phyloP scores from a whole-genome alignment of 331 rosid genomes.

The Rosa hybrid region DNA sequence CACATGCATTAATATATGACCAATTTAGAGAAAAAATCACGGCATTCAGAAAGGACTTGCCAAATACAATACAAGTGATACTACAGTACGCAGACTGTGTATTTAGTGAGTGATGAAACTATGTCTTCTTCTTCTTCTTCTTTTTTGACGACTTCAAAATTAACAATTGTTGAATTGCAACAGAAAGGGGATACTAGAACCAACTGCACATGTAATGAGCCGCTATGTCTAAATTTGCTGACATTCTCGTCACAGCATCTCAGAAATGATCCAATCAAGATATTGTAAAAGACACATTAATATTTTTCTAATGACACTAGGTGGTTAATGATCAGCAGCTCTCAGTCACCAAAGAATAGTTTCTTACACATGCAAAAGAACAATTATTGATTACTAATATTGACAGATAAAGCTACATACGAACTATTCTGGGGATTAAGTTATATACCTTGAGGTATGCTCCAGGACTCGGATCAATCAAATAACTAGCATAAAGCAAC shows the following conservation, averaged over 20 bases:
- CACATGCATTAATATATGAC: too few relatives aligned
- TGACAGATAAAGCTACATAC: too few relatives aligned
- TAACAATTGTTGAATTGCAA: neutral
- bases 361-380: neutral
- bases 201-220: neutral
- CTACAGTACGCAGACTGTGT: too few relatives aligned
- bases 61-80: too few relatives aligned
- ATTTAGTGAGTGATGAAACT: too few relatives aligned
- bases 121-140: too few relatives aligned
- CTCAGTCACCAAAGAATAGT: neutral
- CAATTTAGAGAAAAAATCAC: too few relatives aligned
- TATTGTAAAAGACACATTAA: neutral
- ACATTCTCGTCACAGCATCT: neutral
- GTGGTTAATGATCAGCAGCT: neutral
- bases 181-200: neutral
- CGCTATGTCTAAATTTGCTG: neutral
- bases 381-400: neutral
- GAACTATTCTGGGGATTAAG: neutral
- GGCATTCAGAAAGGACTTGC: too few relatives aligned
- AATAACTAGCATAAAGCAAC: neutral
- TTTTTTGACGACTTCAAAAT: too few relatives aligned
- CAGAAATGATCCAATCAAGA: neutral
- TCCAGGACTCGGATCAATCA: neutral
- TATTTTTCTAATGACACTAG: neutral
- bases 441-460: neutral